Base-by-base conservation (phyloP, 2,329 filamentous ascomycete species). In the Beauveria pseudobassiana region DNA sequence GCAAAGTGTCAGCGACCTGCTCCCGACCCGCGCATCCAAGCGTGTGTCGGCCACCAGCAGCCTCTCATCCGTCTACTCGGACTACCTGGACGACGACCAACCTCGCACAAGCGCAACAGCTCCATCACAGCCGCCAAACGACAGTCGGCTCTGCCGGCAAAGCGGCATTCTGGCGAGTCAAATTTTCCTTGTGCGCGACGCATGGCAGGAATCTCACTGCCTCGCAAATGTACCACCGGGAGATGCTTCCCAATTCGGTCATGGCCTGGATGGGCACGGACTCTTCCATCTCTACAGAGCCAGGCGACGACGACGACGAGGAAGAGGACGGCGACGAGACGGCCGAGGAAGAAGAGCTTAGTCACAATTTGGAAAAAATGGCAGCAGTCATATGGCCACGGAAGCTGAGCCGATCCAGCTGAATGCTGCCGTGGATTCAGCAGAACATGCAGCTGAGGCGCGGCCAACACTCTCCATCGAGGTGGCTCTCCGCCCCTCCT, bases 31-130 rank as follows among this genome's bases (percentile, higher is more conserved):
- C 49, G 74, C 82, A 51, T 85, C 87, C 68, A 77, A 77, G 64
- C 78, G 77, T 52, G 76, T n/a, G n/a, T 61, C 59, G 8, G 51
- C 26, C 16, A 6, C 49, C 28, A 55, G 59, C 51, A 61, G 42
- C 30, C 42, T 82, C 59, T 82, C 87, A 64, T 83, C 78, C 0
- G 81, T 85, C 57, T 84, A 87, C 71, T 83, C 82, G 20, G 76
- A 77, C 40, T 78, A 79, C 43, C 72, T 85, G 26, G 77, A 82
- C 65, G 77, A 82, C 65, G 74, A 76, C 55, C 75, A 40, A 1
- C 40, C 20, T 24, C 45, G 20, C 43, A 42, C 43, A 28, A 55
- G 30, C 59, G 59, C 51, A 61, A 61, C 51, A 55, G 59, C 51
- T 61, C 51, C 59, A 61, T 61, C 51, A 49, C 59, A 7, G 59